Base-by-base conservation (phyloP, 345 rosid species). In the Corchorus capsularis region DNA sequence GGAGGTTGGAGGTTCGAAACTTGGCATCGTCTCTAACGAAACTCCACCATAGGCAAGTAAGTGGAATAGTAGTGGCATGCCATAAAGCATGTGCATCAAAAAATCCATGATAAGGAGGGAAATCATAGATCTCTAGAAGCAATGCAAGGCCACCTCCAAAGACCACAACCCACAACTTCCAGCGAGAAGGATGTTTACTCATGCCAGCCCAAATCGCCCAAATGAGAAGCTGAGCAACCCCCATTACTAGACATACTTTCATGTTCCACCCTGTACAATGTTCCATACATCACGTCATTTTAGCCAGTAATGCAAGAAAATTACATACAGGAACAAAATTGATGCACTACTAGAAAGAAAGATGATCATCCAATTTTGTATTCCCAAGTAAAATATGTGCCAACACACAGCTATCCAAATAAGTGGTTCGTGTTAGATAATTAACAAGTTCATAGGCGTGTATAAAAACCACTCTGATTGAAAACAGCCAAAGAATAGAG, bases 61-160 rank as follows among this genome's bases (percentile, higher is more conserved):
- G 43, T 39, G 43, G 43, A 39, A 39, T 2, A 39, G 43, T 39
- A 39, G 43, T 39, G 43, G 43, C 43, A 39, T 39, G 43, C 43
- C 43, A 39, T 39, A 39, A 6, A 39, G 43, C 43, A 39, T 39
- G 43, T 1, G 94, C 88, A 84, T 92, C 97, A 14, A 90, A 74
- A 63, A 79, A 87, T 63, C 94, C 94, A 39, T 79, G 64, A 69
- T 82, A 83, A 11, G 97, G 94, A 37, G 93, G 97, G 80, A 92
- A 92, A 71, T 92, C 97, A 45, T 85, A 92, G 63, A 89, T 87
- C 83, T 92, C 97, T 45, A 92, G 63, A 56, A 92, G 93, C 94
- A 89, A 83, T 15, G 89, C 88, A 45, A 92, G 80, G 32, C 84
- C 91, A 20, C 90, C 92, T 67, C 86, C 93, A 16, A 86, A 50